These are phyloP conservation scores for Russula sp. DNA, from an alignment of 768 basidiomycete species.

Conservation along the genomic window DNA sequence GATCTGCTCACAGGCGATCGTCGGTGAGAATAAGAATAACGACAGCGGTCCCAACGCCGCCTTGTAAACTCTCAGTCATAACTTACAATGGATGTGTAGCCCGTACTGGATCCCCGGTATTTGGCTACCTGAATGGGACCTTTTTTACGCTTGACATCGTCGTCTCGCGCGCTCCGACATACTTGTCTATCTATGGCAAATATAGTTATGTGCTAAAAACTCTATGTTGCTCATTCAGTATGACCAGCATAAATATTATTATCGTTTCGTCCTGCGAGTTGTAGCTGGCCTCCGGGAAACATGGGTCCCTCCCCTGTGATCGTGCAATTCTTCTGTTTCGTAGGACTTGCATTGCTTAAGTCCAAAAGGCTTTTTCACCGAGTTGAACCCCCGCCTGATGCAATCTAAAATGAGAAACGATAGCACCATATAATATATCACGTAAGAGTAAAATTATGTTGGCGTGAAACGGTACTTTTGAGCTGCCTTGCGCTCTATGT, in stretches of 20 bases:
- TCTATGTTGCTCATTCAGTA: background rate
- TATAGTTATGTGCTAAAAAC: background rate
- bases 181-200: background rate
- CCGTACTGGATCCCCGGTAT: slow-evolving; percentile 4
- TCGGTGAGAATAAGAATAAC: slow-evolving; percentile 4
- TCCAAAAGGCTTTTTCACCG: background rate
- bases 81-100: too few species aligned
- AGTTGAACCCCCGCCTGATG: background rate
- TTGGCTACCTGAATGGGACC: slow-evolving; percentile 7
- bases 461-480: slow-evolving; percentile 60
- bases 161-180: background rate
- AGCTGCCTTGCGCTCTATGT: slow-evolving; percentile 56
- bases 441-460: background rate
- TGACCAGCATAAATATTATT: background rate
- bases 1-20: slow-evolving; percentile 9
- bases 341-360: background rate
- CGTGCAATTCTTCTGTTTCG: background rate
- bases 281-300: background rate
- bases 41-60: slow-evolving; percentile 1
- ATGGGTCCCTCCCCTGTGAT: background rate
- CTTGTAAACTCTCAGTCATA: slow-evolving; percentile 17
- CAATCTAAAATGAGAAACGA: background rate
- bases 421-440: background rate
- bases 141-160: background rate
- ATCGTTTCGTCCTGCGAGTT: background rate